A percentile compares a stretch with the other conserved stretches of the same genome.
Evolutionary conservation across 2,329 filamentous ascomycete genomes (phyloP).

Genomic region (Cryphonectria radicalis): DNA sequence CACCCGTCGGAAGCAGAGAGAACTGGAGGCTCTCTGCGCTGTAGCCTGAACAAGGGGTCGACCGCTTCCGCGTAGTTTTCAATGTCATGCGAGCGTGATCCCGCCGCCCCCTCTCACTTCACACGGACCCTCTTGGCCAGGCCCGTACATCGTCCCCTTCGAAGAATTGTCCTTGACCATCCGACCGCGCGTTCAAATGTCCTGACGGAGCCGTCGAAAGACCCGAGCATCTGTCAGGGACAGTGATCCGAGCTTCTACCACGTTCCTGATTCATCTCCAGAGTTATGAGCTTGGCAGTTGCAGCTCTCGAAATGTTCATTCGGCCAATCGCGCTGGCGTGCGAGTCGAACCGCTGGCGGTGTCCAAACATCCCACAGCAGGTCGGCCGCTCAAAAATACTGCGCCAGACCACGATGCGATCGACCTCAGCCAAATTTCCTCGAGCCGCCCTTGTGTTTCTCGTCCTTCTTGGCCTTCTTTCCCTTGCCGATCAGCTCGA

Average conservation of each 20-base stretch:
- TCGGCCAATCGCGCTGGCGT: neutral
- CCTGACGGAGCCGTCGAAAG: neutral
- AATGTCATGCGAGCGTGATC: neutral
- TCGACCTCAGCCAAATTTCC: slow-evolving; percentile 57
- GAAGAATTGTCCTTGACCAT: neutral
- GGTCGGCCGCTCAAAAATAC: neutral
- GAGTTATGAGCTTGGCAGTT: neutral
- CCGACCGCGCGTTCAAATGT: neutral
- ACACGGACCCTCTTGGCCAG: neutral
- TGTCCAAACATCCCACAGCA: neutral
- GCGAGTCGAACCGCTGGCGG: neutral
- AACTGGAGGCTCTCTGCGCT: neutral
- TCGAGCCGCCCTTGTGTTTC: slow-evolving; percentile 52
- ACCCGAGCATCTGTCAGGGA: neutral
- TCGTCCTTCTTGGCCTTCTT: slow-evolving; percentile 49
- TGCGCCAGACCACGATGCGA: neutral
- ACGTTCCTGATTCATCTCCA: neutral
- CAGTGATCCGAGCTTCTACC: neutral
- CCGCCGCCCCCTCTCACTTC: neutral
- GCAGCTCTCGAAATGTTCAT: neutral
- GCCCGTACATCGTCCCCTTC: neutral
- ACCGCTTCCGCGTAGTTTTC: neutral
- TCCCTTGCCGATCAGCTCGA: slow-evolving; percentile 62
- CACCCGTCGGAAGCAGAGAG: neutral
- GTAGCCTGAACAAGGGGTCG: neutral